Evolutionary conservation across 2,329 filamentous ascomycete genomes (phyloP), one percentile per base, ranked within the genome.

Genomic region (Blumeria graminis): DNA sequence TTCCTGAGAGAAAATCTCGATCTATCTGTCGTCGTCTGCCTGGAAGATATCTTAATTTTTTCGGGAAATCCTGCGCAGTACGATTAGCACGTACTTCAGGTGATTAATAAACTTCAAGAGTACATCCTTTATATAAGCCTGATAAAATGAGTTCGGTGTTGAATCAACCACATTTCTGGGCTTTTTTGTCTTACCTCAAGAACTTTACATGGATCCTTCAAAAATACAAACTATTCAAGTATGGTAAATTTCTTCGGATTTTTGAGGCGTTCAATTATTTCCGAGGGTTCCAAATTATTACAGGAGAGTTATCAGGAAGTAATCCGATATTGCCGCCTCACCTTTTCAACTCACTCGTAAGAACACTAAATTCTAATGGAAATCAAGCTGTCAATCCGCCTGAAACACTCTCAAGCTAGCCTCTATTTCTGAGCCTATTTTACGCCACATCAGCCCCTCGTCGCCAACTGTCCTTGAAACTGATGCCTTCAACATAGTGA

Each of bases 11-110:
- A 56, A 50, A 50, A n/a, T 50, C 33, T 56, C 9, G 41, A 56
- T 28, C 48, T 56, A 18, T 56, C 38, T 50, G 41, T 56, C 9
- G 18, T 56, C 6, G 55, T 50, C 6, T 56, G 38, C 32, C 18
- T 38, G 9, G 43, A 56, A n/a, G 55, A 56, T 48, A 50, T 50
- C 13, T 22, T 56, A 18, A 56, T 48, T 2, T 50, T 36, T 8
- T 38, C 55, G 13, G 33, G 38, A 11, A 22, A 10, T 8, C 11
- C 14, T 9, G 13, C 7, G 7, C n/a, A 48, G 32, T 32, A 56
- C 22, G 43, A 34, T 1, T 1, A 36, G 1, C 43, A 56, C 50
- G n/a, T 56, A 8, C n/a, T 16, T 18, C 3, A 34, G 16, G 41
- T 48, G 9, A 3, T 48, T 16, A 4, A 6, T 18, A 48, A 46